Percentiles rank a stretch among this genome's conserved stretches.
Evolutionary conservation across 371 early-diverging fungal genomes (phyloP).

Genomic region (Dinochytrium kinnereticum): DNA sequence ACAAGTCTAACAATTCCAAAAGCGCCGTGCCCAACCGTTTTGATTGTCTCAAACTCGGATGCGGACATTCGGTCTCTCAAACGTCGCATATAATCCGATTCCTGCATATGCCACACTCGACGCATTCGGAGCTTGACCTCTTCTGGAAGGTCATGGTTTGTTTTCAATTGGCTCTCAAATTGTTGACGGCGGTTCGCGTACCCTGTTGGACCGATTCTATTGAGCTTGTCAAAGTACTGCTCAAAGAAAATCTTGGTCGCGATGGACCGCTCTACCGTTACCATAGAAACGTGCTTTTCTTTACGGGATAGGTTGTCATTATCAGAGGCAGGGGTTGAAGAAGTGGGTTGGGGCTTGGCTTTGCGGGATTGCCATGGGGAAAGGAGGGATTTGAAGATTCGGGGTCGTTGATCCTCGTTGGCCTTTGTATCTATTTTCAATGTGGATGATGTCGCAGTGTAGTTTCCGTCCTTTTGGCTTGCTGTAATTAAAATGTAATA

Average conservation of each 20-base stretch:
- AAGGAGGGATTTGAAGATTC: background rate
- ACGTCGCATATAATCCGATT: constrained; percentile 57
- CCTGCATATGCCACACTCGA: constrained; percentile 51
- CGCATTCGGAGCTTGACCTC: constrained; percentile 48
- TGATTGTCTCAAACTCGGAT: constrained; percentile 45
- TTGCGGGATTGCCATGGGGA: constrained; percentile 12
- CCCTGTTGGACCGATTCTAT: constrained; percentile 44
- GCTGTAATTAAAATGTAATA: background rate
- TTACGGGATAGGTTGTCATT: background rate
- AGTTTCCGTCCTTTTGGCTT: background rate
- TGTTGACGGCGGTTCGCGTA: constrained; percentile 19
- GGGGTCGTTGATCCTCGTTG: background rate
- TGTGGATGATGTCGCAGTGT: background rate
- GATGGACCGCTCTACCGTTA: constrained; percentile 62
- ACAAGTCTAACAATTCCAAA: constrained; percentile 59
- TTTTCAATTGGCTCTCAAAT: constrained; percentile 56
- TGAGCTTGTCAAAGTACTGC: constrained; percentile 62
- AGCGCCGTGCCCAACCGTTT: constrained; percentile 54
- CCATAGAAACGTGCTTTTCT: constrained; percentile 35
- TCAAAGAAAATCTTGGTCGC: constrained; percentile 68
- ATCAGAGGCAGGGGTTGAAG: background rate
- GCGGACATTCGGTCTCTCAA: constrained; percentile 43
- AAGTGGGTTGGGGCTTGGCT: background rate
- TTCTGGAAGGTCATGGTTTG: constrained; percentile 41
- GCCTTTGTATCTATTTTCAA: background rate